Evolutionary conservation across 805 yeast genomes (phyloP), one percentile per base, ranked within the genome.

Genomic region (Cyberlindnera japonica): DNA sequence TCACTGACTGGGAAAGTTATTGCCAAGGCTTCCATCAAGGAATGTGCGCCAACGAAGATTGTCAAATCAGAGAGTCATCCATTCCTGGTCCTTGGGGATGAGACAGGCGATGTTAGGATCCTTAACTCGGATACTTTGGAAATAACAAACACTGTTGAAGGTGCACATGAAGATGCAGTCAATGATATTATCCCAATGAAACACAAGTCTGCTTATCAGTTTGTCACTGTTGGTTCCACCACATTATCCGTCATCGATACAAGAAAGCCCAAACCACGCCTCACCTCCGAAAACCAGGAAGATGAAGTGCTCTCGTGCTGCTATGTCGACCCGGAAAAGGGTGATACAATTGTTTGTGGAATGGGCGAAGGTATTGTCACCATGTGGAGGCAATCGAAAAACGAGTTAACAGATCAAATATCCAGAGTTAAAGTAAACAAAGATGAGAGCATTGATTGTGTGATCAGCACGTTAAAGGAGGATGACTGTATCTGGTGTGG

Each of bases 311-410:
- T 91, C 31, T 72, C 89, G 41, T 82, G 87, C 53, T 67, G 85
- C 27, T 78, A 81, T 64, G 74, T 81, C 2, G 85, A 82, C 47
- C 74, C 74, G 2, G 72, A 78, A 12, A 74, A 72, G 35, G 85
- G 81, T 39, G 80, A 77, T 15, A 72, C 77, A 1, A 73, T 81
- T 4, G 75, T 83, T 4, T 89, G 90, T 51, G 91, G 96, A 33
- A 89, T 88, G 83, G 88, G 95, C 13, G 93, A 83, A 55, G 98
- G 98, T 4, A 75, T 87, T 12, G 71, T 88, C 6, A 88, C 98
- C 0, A 68, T 84, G 12, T 91, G 99, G 99, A 79, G 77, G 51
- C 79, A 83, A 20, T 69, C 75, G 22, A 75, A 75, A 55, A 87
- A 86, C 55, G 74, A 74, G 31, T 72, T 79, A 45, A 70, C 67